phyloP scores from a whole-genome alignment of 2,329 filamentous ascomycete genomes.

The Phaeosphaeriaceae sp. region DNA sequence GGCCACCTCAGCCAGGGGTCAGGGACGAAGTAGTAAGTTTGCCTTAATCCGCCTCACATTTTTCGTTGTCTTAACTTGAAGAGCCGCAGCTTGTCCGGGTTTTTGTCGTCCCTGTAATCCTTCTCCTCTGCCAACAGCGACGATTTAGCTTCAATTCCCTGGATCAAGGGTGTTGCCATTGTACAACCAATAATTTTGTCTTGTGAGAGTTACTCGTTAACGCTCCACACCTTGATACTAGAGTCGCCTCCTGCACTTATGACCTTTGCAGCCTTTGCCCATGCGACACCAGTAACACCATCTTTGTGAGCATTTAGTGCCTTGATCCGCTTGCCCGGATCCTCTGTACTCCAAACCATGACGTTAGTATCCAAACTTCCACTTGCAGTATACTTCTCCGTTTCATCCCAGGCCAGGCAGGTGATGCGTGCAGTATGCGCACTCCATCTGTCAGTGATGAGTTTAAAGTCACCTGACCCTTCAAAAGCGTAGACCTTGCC shows the following conservation, averaged over 20 bases:
- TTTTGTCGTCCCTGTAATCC: not conserved
- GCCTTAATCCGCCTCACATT: conserved; percentile 15
- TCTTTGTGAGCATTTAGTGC: conserved; percentile 92
- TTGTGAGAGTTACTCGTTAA: conserved; percentile 27
- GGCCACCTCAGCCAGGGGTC: not conserved
- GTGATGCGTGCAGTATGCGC: conserved; percentile 73
- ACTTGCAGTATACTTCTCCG: conserved; percentile 79
- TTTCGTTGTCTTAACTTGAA: not conserved
- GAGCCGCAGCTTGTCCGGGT: not conserved
- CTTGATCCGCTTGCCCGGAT: conserved; percentile 85
- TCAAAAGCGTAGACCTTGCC: conserved; percentile 88
- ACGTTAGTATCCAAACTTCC: conserved; percentile 90
- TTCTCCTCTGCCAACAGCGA: not conserved
- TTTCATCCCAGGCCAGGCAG: conserved; percentile 75
- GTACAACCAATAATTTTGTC: not conserved
- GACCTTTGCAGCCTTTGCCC: conserved; percentile 70
- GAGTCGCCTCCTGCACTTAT: conserved; percentile 86
- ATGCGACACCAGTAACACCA: conserved; percentile 86
- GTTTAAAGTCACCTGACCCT: conserved; percentile 65
- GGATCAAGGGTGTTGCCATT: not conserved
- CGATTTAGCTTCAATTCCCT: not conserved
- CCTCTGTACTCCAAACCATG: conserved; percentile 85
- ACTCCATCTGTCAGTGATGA: conserved; percentile 81
- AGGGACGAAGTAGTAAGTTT: not conserved
- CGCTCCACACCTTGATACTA: conserved; percentile 84